These are phyloP conservation scores for Ceratobasidium sp. DNA, from an alignment of 1,284 basidiomycete genomes.

Conservation along the genomic window DNA sequence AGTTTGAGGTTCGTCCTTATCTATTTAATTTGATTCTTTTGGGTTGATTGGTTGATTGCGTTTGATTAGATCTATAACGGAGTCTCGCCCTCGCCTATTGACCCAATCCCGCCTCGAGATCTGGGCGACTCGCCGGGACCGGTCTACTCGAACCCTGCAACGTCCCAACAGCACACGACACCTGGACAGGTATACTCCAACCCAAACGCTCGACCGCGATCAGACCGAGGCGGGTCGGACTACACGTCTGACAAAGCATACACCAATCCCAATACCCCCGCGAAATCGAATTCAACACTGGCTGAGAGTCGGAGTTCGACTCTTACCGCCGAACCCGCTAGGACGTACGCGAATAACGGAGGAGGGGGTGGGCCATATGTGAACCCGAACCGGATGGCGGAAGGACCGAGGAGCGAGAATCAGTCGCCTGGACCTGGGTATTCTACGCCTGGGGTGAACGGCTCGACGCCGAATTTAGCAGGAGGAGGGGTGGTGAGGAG, in stretches of 20 bases:
- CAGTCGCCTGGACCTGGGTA: constrained; percentile 36
- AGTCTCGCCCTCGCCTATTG: constrained; percentile 32
- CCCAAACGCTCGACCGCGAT: not conserved
- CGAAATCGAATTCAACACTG: constrained; percentile 1
- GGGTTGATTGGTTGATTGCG: not conserved
- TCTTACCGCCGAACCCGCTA: not conserved
- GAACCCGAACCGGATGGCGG: constrained; percentile 31
- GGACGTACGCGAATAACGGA: too few species aligned
- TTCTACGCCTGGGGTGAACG: not conserved
- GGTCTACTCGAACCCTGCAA: too few species aligned
- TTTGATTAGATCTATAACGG: constrained; percentile 31
- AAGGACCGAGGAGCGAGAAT: not conserved
- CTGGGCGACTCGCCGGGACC: not conserved
- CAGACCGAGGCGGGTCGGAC: constrained; percentile 4
- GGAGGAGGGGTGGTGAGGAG: constrained; percentile 8
- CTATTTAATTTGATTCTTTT: not conserved
- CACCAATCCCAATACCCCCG: constrained; percentile 25
- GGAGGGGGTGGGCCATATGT: constrained; percentile 8
- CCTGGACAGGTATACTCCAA: constrained; percentile 7
- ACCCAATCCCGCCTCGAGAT: constrained; percentile 24
- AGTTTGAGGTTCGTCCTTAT: constrained; percentile 32
- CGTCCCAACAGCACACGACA: too few species aligned
- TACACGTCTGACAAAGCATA: constrained; percentile 10
- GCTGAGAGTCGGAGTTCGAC: not conserved
- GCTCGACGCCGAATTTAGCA: constrained; percentile 2